These are phyloP conservation scores for Tagetes patula DNA, from an alignment of 129 eudicot species.

Conservation along the genomic window DNA sequence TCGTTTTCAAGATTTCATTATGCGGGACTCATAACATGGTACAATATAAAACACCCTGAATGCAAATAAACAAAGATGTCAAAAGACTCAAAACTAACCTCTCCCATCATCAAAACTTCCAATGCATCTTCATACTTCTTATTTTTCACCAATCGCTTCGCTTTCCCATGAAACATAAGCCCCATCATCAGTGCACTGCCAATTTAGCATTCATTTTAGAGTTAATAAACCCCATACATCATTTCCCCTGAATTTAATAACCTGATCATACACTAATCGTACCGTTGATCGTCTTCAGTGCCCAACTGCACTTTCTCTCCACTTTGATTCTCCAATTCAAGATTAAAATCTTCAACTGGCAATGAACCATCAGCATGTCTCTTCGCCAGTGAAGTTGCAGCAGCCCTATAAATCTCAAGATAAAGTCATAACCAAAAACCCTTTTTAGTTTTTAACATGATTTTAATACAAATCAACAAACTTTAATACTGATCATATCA, in stretches of 20 bases:
- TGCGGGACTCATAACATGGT: not conserved
- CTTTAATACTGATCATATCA: too few species aligned
- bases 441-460: not conserved
- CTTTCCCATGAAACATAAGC: conserved; percentile 88
- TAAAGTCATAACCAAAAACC: not conserved
- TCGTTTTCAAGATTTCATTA: not conserved
- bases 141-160: conserved; percentile 53
- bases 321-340: conserved; percentile 91
- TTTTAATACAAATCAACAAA: too few species aligned
- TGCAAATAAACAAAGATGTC: not conserved
- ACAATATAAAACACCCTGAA: not conserved
- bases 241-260: not conserved
- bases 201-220: conserved; percentile 25
- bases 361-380: conserved; percentile 87
- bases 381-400: conserved; percentile 74
- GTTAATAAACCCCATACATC: not conserved
- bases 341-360: conserved; percentile 82
- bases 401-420: conserved; percentile 52
- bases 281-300: conserved; percentile 89
- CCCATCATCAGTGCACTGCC: conserved; percentile 97
- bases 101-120: conserved; percentile 91
- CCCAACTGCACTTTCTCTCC: conserved; percentile 86
- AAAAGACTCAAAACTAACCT: conserved; percentile 50
- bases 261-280: not conserved
- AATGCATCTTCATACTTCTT: conserved; percentile 68